Percentiles rank a stretch among this genome's conserved stretches.
Conservation (phyloP, 306 rosid species). For the Herpetospermum pedunculosum region DNA sequence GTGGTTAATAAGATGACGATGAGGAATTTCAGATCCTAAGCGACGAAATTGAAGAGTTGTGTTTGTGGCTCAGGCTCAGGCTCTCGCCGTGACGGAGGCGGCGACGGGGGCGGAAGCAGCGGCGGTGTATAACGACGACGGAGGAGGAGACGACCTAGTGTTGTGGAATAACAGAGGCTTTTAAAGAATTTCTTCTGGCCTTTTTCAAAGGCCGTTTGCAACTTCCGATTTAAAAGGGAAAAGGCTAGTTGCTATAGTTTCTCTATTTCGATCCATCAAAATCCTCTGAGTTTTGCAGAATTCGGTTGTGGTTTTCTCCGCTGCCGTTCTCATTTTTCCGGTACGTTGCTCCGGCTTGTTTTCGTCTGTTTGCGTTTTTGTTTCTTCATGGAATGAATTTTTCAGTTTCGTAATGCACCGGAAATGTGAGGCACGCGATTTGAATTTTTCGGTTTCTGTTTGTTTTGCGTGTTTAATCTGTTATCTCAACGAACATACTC, state of each 20-base stretch:
- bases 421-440: background rate
- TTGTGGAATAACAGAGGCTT: background rate
- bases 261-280: constrained; percentile 7
- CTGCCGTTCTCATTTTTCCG: background rate
- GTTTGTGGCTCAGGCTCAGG: background rate
- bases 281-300: background rate
- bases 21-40: constrained; percentile 13
- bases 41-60: background rate
- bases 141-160: background rate
- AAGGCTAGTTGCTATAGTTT: background rate
- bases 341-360: background rate
- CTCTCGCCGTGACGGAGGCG: constrained; percentile 2
- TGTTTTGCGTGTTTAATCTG: background rate
- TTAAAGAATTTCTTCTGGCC: background rate
- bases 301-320: background rate
- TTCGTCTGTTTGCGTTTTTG: background rate
- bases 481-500: background rate
- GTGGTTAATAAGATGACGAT: background rate
- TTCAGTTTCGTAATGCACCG: background rate
- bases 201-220: background rate
- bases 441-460: background rate
- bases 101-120: background rate
- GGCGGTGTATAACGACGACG: background rate
- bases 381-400: background rate
- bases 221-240: background rate